Base-by-base conservation (phyloP, 2,329 filamentous ascomycete genomes). In the Fusarium xyrophilum region DNA sequence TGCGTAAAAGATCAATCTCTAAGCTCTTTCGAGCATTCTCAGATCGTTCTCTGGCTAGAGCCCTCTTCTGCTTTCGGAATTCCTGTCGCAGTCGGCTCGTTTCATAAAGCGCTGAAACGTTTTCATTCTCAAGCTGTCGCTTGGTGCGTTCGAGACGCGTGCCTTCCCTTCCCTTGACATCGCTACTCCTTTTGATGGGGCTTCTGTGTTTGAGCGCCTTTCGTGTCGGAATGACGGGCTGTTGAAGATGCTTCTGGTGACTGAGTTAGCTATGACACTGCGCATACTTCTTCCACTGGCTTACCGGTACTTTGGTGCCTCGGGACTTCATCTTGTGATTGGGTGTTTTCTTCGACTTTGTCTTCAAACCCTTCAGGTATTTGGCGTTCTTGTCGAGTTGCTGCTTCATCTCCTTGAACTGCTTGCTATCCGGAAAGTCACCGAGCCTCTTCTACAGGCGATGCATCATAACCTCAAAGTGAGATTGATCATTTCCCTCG, bases 261-360 rank as follows among this genome's bases (percentile, higher is more conserved):
- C 14, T 1, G 8, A 6, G 7, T 38, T 38, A n/a, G 25, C 27
- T 9, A 19, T n/a, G 4, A 6, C 15, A 15, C 15, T 21, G 10
- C 1, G 4, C 0, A 13, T 14, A 2, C 12, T 2, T 30, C 7
- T 21, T 10, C 15, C 1, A 1, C 1, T 15, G 14, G 25, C 8
- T 48, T n/a, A 30, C 42, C 19, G 12, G 12, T 1, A 7, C 1
- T n/a, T 17, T 10, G 4, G 23, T 25, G 23, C 23, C 23, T 25
- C 23, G 23, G 23, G 23, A 25, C 23, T 25, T 25, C 23, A 25
- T 25, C 23, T 4, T 25, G 23, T 25, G 23, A 25, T 25, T 25
- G 23, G 23, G 23, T 25, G 0, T 13, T 4, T 9, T 7, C 15
- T 55, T 27, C 2, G 25, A 17, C 25, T 42, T 27, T 11, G 25